Evolutionary conservation across 306 rosid species (phyloP), one percentile per base, ranked within the genome.

Genomic region (Luffa acutangula): DNA sequence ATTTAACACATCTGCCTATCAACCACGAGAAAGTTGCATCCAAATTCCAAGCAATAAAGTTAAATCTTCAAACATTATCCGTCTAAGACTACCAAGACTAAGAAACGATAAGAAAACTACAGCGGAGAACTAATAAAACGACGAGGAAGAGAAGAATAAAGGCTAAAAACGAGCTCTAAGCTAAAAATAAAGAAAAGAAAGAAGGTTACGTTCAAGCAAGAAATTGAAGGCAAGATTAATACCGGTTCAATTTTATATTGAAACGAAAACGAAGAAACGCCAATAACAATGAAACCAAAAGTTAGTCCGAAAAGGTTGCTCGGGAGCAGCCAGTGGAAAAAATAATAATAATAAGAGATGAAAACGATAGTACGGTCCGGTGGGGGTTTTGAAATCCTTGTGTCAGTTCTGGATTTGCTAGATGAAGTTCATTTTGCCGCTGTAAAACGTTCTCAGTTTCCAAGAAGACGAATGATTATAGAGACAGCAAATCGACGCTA

Each of bases 301-400:
- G 75, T 10, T 36, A 56, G 37, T 49, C 57, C 17, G 51, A 20
- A 54, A 43, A 31, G 25, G 57, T 36, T 17, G 36, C 42, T n/a
- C 34, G 2, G 59, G 59, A 76, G 51, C 65, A 9, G 42, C 80
- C 70, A 53, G 37, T 67, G 18, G 48, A 45, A 8, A 66, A 57
- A 34, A 51, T 51, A 9, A 33, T n/a, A n/a, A n/a, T n/a, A 14
- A 25, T 33, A 48, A 8, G 66, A 48, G 70, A 33, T 33, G 56
- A 34, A 14, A 18, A 13, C 64, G 49, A 33, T 60, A 73, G 51
- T 41, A 43, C 31, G 9, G 72, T 65, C 37, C 34, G 48, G 78
- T 48, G 84, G 83, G 84, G 84, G 87, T 87, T 91, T 87, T 86
- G 78, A 81, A 87, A 88, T 75, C 78, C 9, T 46, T 20, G 13